Evolutionary conservation across 73 alveolate species (phyloP), one percentile per base, ranked within the genome.

Genomic region (Paramecium biaurelia): DNA sequence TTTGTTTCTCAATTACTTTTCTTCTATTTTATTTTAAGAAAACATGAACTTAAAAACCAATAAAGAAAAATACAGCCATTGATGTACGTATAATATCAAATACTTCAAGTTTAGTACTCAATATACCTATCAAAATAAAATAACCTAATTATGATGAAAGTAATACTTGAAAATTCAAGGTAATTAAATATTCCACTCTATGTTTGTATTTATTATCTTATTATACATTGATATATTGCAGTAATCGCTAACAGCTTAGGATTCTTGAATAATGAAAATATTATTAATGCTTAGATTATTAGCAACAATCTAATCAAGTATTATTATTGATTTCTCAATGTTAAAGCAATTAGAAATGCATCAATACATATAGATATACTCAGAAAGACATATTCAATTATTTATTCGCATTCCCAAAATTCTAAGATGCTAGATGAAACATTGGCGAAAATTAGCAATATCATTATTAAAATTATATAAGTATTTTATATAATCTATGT

Each of bases 401-500:
- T 53, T 18, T 53, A 2, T 53, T 53, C 67, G 28, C 67, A 53
- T n/a, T 53, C 7, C 67, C 67, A 53, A 53, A 4, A 53, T n/a
- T 53, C 12, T 18, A n/a, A 53, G 10, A 53, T 53, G 67, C n/a
- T 18, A 5, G 28, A 53, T 63, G 20, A 11, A 63, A 63, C 11
- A 4, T 63, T 63, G n/a, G 82, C 6, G 82, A 63, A 28, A 63
- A 23, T 53, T 53, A 53, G 28, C 28, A 53, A 63, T 28, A 63
- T 63, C 82, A 63, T 32, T 58, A 58, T 58, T 21, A 58, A 28
- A 63, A 63, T 24, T 63, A 32, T 32, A 63, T 63, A 10, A 1
- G 43, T 63, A 72, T 72, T 72, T 72, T 72, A 34, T 72, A 42
- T 79, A 79, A 79, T 79, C 90, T 41, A 21, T 8, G 12, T 21